Base-by-base conservation (phyloP, 768 basidiomycete genomes). In the Termitomyces bulborhizus region DNA sequence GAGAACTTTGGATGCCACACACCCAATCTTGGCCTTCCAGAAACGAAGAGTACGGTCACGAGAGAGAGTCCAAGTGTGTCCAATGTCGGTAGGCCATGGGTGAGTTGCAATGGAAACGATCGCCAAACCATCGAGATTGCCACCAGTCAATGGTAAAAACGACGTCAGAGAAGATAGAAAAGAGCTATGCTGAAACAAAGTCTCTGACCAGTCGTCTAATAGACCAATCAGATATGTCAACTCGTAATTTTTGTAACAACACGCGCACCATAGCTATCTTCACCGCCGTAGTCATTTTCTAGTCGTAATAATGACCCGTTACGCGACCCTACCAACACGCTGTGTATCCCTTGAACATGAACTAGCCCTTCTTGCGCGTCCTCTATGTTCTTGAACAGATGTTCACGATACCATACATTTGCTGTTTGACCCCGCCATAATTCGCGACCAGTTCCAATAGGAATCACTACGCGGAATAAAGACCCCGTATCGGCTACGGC, bases 21-120 rank as follows among this genome's bases (percentile, higher is more conserved):
- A 87, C 43, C 85, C 85, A 53, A 82, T 75, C 66, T 86, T 82
- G 29, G 85, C 77, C 59, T 88, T 87, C 94, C 94, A 98, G 42
- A 90, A 74, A 39, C 93, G 81, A 41, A 98, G 75, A 34, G 85
- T 86, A 53, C 88, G 80, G 73, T 97, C 93, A 53, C 93, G 79
- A 8, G 94, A 93, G 41, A 98, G 77, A 1, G 93, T 86, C 82
- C 91, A 96, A 21, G 87, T 73, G 62, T 89, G 77, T 36, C 77
- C 80, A 54, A 88, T 76, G 65, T 89, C 88, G 13, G 86, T 87
- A 16, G 88, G 88, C 71, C 84, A 87, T 41, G 87, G 82, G 67
- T 85, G 79, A 43, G 83, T 84, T 6, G 89, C 81, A 40, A 91
- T 73, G 43, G 88, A 83, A 46, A 93, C 73, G 47, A 90, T 83